Conservation (phyloP, 768 basidiomycete species). For the Leccinum uliginosum region DNA sequence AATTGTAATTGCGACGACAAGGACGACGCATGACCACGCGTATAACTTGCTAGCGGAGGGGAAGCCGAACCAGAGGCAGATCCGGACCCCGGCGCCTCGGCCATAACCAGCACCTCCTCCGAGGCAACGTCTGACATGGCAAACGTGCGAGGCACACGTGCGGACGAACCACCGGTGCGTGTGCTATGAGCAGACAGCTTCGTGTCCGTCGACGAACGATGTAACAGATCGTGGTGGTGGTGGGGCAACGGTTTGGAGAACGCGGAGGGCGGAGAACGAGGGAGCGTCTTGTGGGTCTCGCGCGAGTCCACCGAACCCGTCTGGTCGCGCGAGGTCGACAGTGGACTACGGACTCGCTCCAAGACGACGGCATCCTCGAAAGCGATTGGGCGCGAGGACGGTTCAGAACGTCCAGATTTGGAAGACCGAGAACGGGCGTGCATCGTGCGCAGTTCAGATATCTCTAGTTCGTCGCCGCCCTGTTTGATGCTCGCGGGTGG, state of each 20-base stretch:
- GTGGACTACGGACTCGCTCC: slow-evolving; percentile 18
- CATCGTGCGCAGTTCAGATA: slow-evolving; percentile 24
- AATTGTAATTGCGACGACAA: slow-evolving; percentile 25
- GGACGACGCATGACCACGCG: slow-evolving; percentile 17
- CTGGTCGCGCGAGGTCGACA: slow-evolving; percentile 21
- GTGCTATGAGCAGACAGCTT: slow-evolving; percentile 32
- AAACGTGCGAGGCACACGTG: slow-evolving; percentile 16
- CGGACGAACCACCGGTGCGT: slow-evolving; percentile 18
- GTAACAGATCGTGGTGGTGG: slow-evolving; percentile 31
- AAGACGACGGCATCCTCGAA: slow-evolving; percentile 32
- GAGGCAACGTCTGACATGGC: slow-evolving; percentile 12
- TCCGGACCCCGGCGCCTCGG: slow-evolving; percentile 14
- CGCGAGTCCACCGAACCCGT: slow-evolving; percentile 30
- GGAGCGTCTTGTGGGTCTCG: slow-evolving; percentile 11
- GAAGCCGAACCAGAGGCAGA: slow-evolving; percentile 14
- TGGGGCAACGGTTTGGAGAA: slow-evolving; percentile 19
- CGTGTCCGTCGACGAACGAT: slow-evolving; percentile 51
- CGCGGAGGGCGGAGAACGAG: slow-evolving; percentile 20
- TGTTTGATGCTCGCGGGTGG: slow-evolving; percentile 41
- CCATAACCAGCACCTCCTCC: slow-evolving; percentile 17
- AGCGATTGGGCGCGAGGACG: slow-evolving; percentile 22
- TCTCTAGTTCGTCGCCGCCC: slow-evolving; percentile 9
- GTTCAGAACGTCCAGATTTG: slow-evolving; percentile 24
- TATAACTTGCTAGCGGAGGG: slow-evolving; percentile 21
- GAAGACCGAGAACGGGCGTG: slow-evolving; percentile 23